Conservation (phyloP, 2,329 filamentous ascomycete species). For the Aspergillus caelatus region DNA sequence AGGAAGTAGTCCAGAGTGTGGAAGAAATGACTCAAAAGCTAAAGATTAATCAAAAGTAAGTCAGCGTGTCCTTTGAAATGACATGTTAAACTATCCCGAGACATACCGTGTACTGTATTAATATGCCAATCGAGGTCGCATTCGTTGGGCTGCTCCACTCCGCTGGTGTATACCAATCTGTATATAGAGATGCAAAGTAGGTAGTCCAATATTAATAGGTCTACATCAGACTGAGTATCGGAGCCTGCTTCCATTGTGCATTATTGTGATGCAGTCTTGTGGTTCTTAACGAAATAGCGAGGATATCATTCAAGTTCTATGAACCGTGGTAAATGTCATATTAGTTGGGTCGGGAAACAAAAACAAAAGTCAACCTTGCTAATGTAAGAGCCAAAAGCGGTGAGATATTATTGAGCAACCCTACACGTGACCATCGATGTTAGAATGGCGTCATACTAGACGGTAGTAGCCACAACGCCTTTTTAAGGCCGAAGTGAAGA, state of each 20-base stretch:
- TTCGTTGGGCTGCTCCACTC: conserved; percentile 13
- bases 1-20: conserved; percentile 41
- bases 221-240: conserved; percentile 49
- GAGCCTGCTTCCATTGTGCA: conserved; percentile 31
- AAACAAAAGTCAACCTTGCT: neutral
- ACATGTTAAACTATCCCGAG: neutral
- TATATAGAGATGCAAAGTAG: conserved; percentile 52
- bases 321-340: neutral
- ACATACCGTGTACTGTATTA: conserved; percentile 33
- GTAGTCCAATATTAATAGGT: conserved; percentile 61
- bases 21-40: conserved; percentile 51
- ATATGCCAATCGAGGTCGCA: conserved; percentile 27
- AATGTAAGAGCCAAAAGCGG: neutral
- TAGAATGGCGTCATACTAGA: neutral
- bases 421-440: neutral
- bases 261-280: neutral
- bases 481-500: too few species aligned
- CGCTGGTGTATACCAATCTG: conserved; percentile 42
- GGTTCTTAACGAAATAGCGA: neutral
- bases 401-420: neutral
- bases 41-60: conserved; percentile 4
- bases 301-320: neutral
- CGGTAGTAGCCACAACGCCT: neutral
- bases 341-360: neutral
- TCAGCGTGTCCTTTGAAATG: neutral